Base-by-base conservation (phyloP, 176 grass and related monocot species). In the Chloris gayana region DNA sequence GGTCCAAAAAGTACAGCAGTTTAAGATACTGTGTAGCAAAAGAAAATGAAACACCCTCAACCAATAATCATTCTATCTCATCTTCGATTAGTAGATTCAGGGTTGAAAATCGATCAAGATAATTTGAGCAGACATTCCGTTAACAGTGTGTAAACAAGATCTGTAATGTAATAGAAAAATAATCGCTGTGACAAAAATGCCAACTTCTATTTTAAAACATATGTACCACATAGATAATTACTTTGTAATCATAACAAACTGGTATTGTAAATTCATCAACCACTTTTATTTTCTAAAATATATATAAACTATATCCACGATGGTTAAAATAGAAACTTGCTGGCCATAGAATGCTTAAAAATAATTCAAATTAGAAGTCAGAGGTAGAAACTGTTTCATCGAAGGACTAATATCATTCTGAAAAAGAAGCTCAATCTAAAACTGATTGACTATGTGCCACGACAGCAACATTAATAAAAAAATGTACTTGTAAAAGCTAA, bases 391-490 rank as follows among this genome's bases (percentile, higher is more conserved):
- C 35, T 51, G 19, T 64, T 79, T 76, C 63, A 76, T 56, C 11
- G 13, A 33, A 19, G 21, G 27, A 13, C 1, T 25, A 25, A 9
- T 27, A 7, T 32, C 29, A 64, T 19, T 8, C 25, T 6, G 4
- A 87, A 29, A 64, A 19, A 22, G 8, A 80, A 76, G 22, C 27
- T 25, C 66, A 69, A 78, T 61, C 44, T 26, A 14, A n/a, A 69
- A 72, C 67, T 19, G 19, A 72, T 66, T 64, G 25, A 66, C 12
- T 12, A 87, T 56, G 61, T 42, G 54, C 30, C 29, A 79, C 66
- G 18, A 54, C 13, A 67, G 69, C 69, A 46, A 14, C 13, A 5
- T 25, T 45, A 42, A 46, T 37, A 73, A 9, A 24, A 39, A 45
- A 56, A 62, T 13, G 63, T 7, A 81, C 46, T 54, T 70, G 30